Conservation (phyloP, 495 filamentous ascomycete genomes). For the Physcia stellaris region DNA sequence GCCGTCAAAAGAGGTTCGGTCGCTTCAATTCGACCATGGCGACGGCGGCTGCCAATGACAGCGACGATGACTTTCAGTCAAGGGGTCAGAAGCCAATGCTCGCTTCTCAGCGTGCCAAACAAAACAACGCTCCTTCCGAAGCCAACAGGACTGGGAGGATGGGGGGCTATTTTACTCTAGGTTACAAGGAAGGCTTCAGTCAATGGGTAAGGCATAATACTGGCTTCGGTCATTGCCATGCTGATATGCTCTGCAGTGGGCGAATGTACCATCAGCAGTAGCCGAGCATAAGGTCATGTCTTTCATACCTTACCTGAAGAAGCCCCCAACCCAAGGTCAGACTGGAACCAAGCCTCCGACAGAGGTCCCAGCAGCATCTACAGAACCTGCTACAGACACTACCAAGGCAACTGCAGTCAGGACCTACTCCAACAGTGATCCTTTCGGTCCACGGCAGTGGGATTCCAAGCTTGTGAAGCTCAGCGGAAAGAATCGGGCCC, state of each 20-base stretch:
- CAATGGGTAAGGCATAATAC: slow-evolving; percentile 76
- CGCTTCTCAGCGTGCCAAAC: slow-evolving; percentile 37
- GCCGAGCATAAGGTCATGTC: slow-evolving; percentile 87
- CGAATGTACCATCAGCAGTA: slow-evolving; percentile 59
- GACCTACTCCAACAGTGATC: slow-evolving; percentile 50
- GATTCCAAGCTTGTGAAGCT: slow-evolving; percentile 72
- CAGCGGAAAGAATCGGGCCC: slow-evolving; percentile 66
- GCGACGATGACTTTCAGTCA: slow-evolving; percentile 20
- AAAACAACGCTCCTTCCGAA: slow-evolving; percentile 17
- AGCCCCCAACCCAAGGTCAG: slow-evolving; percentile 55
- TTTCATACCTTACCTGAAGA: slow-evolving; percentile 70
- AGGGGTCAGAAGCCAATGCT: slow-evolving; percentile 33
- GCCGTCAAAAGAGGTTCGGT: no score
- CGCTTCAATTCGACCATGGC: slow-evolving; percentile 4
- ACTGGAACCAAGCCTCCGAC: slow-evolving; percentile 41
- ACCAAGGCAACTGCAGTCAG: slow-evolving; percentile 31
- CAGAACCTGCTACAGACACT: slow-evolving; percentile 24
- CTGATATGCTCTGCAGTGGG: slow-evolving; percentile 48
- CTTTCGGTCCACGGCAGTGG: slow-evolving; percentile 77
- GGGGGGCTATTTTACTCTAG: slow-evolving; percentile 57
- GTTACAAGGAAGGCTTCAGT: slow-evolving; percentile 77
- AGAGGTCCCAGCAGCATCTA: slow-evolving; percentile 16
- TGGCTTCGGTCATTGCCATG: no score
- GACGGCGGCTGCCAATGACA: slow-evolving; percentile 7
- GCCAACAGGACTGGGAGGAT: slow-evolving; percentile 20